These are phyloP conservation scores for cucumber (Cucumis sativus) DNA, from an alignment of 306 rosid species.

Conservation along the genomic window DNA sequence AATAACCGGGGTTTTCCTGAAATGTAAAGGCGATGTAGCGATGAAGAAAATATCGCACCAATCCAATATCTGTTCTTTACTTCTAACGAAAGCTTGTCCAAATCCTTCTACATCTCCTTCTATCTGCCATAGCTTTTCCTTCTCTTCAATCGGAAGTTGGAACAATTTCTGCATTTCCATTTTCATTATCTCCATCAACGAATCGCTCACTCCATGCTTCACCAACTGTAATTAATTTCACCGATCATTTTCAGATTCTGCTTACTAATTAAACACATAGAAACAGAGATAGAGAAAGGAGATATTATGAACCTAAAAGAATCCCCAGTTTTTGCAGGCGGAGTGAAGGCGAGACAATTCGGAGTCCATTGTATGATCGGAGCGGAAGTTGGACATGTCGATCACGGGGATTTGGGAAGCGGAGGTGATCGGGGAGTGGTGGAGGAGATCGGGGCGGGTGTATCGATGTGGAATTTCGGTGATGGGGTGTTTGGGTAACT, in stretches of 20 bases:
- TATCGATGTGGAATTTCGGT: background rate
- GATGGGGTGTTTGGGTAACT: background rate
- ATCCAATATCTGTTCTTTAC: slow-evolving; percentile 31
- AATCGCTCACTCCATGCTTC: slow-evolving; percentile 37
- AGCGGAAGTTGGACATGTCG: background rate
- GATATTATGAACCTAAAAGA: background rate
- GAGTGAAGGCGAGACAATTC: background rate
- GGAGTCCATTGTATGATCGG: background rate
- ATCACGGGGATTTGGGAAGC: slow-evolving; percentile 1
- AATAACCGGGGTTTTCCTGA: slow-evolving; percentile 33
- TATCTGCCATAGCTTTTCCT: slow-evolving; percentile 35
- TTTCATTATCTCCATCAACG: slow-evolving; percentile 30
- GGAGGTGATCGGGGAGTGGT: background rate
- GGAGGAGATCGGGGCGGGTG: background rate
- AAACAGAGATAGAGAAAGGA: no score
- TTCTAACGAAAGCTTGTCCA: slow-evolving; percentile 44
- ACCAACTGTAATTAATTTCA: slow-evolving; percentile 20
- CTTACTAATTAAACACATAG: no score
- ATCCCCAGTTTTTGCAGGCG: background rate
- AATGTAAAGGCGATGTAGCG: slow-evolving; percentile 22
- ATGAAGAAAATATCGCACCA: slow-evolving; percentile 42
- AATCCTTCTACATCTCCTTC: slow-evolving; percentile 42
- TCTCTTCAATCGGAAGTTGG: slow-evolving; percentile 37
- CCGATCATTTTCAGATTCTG: no score
- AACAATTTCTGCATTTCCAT: slow-evolving; percentile 25